Evolutionary conservation across 1,139 yeast species (phyloP).

Genomic region (Spencermartinsiella ligniputridi): DNA sequence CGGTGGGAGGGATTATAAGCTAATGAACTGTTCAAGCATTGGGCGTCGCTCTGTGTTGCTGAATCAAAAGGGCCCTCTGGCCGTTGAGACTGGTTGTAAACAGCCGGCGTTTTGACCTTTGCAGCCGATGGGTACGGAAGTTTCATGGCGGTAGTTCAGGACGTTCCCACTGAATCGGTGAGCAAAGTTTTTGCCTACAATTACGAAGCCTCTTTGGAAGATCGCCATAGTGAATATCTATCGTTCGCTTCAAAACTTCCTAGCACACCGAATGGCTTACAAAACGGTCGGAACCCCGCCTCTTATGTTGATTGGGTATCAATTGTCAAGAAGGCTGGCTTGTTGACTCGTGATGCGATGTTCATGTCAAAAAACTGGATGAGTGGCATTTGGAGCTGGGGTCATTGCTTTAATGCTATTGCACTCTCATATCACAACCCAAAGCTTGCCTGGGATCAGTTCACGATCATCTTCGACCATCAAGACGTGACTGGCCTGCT

Average conservation of each 20-base stretch:
- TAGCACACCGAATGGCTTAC: background rate
- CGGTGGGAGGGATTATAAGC: constrained; percentile 2
- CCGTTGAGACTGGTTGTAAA: constrained; percentile 6
- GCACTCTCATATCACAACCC: constrained; percentile 4
- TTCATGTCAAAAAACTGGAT: constrained; percentile 5
- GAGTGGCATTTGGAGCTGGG: constrained; percentile 5
- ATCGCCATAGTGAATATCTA: background rate
- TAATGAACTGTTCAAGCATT: background rate
- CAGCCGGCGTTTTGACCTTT: background rate
- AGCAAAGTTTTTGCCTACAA: constrained; percentile 1
- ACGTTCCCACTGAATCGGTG: constrained; percentile 2
- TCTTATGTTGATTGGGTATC: constrained; percentile 2
- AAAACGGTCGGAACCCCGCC: background rate
- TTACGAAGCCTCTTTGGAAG: background rate
- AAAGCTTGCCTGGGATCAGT: constrained; percentile 5
- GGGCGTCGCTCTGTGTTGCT: constrained; percentile 2
- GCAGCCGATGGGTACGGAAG: background rate
- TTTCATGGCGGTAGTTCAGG: constrained; percentile 3
- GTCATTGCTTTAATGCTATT: constrained; percentile 4
- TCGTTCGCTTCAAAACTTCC: background rate
- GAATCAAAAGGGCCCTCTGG: constrained; percentile 1
- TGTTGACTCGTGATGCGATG: constrained; percentile 4
- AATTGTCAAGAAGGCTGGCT: constrained; percentile 1
- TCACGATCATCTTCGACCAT: constrained; percentile 3
- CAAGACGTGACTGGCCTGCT: constrained; percentile 4